Conservation (phyloP, 805 yeast genomes). For the Metschnikowia amazonensis region DNA sequence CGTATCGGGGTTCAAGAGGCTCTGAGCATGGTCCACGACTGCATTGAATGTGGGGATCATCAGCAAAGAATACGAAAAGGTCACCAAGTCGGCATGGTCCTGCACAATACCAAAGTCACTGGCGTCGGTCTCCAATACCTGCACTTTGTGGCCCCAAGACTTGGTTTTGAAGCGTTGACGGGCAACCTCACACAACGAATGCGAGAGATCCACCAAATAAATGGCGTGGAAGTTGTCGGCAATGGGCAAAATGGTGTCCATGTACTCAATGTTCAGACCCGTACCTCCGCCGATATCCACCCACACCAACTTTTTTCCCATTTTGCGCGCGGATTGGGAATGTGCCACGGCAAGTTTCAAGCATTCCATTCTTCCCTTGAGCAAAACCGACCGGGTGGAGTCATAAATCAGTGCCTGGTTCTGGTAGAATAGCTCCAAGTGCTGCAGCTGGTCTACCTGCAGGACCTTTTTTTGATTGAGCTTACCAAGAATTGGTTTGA, state of each 20-base stretch:
- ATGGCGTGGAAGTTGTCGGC: constrained; percentile 54
- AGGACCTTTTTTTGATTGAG: not conserved
- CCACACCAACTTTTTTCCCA: constrained; percentile 51
- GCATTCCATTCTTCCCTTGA: constrained; percentile 69
- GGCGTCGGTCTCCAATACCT: constrained; percentile 70
- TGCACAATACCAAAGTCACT: constrained; percentile 55
- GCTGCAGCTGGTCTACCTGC: constrained; percentile 43
- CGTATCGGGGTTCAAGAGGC: constrained; percentile 45
- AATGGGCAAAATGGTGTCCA: constrained; percentile 55
- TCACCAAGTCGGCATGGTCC: constrained; percentile 61
- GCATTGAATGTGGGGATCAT: constrained; percentile 85
- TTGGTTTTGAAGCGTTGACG: constrained; percentile 46
- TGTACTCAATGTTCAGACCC: constrained; percentile 74
- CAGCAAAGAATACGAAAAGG: constrained; percentile 76
- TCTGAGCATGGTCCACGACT: constrained; percentile 64
- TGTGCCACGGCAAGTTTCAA: constrained; percentile 58
- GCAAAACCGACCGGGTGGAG: constrained; percentile 58
- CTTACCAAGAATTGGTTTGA: constrained; percentile 50
- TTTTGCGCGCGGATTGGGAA: constrained; percentile 31
- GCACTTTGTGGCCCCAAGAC: constrained; percentile 50
- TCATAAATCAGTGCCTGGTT: constrained; percentile 78
- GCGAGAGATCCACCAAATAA: constrained; percentile 71
- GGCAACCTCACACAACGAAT: constrained; percentile 74
- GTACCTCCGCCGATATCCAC: constrained; percentile 86
- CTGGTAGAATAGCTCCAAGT: constrained; percentile 66